Base-by-base conservation (phyloP, 768 basidiomycete species). In the Tricholoma saponaceum region DNA sequence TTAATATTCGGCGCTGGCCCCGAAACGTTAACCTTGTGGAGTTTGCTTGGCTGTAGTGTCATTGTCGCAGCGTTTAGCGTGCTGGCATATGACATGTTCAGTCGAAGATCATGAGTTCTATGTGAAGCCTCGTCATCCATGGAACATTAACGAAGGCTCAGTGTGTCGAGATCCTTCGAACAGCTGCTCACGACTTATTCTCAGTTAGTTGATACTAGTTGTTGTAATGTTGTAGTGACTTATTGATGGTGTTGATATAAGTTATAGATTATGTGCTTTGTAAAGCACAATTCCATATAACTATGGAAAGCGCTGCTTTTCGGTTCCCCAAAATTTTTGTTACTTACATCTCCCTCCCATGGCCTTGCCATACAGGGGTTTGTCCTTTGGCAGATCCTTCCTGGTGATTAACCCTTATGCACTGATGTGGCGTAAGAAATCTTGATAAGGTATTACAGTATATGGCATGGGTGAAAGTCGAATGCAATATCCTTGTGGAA, bases 41-140 rank as follows among this genome's bases (percentile, higher is more conserved):
- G 91, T 55, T 60, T 95, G 18, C 46, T 86, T 10, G 95, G 95
- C 7, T 89, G 88, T 52, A 81, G 82, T 18, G 80, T 86, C 64
- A 96, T 98, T 62, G 81, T 93, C 10, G 73, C 80, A 10, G 95
- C 93, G 2, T 98, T 98, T 67, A 87, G 81, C 2, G 79, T 96
- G 32, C 75, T 98, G 54, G 84, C 80, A 26, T 84, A 84, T 58
- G 91, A 92, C 62, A 85, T 89, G 81, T 72, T 80, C 56, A 73
- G 72, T 33, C 70, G 69, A 55, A 60, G 67, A 47, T 62, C 63
- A 61, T 67, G 56, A 67, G 8, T 20, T 22, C 47, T 14, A 44
- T 41, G 18, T 14, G 16, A 28, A n/a, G 44, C 44, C 8, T 12
- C 4, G 12, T 47, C 8, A 43, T 25, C 13, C 44, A 25, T 25